Base-by-base conservation (phyloP, 2,329 filamentous ascomycete species). In the Pseudogymnoascus sp. region DNA sequence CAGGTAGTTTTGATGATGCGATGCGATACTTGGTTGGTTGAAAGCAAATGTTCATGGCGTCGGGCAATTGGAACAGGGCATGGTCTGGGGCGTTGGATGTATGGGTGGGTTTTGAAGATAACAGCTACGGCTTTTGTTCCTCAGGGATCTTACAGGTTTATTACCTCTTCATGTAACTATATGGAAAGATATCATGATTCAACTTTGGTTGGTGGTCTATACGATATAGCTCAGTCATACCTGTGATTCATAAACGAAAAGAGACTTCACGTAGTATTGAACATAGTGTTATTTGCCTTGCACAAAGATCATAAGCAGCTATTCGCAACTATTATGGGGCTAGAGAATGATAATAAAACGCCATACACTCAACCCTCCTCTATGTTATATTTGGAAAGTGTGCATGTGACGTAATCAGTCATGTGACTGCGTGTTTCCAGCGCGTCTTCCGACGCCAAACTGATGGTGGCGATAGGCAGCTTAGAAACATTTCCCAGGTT, bases 381-480 rank as follows among this genome's bases (percentile, higher is more conserved):
- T 43, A 7, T 8, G 2, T 18, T 33, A 9, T 18, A 9, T 33
- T 50, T 33, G 16, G 16, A 8, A 9, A 54, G 47, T 28, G n/a
- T 6, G 2, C 6, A 12, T 33, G 47, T 54, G 47, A 54, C 47
- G 28, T 54, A 54, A 54, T 35, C 28, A 35, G 25, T 54, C 47
- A 54, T 33, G 47, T 54, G 47, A 54, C n/a, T 20, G 47, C 47
- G 47, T 54, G 47, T 54, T 54, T 54, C 47, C 28, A n/a, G n/a
- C 47, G 47, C 47, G 47, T 54, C 47, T 20, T 20, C 47, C 25
- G 5, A 25, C 20, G 33, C 11, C 28, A 18, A 33, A 28, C 7
- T 54, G 16, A 33, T 33, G 47, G 47, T 54, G 47, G 47, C 47
- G 25, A 54, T 9, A 54, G 47, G 28, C 22, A 54, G 6, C 28